Evolutionary conservation across 345 rosid genomes (phyloP), one percentile per base, ranked within the genome.

Genomic region (Streptanthus diversifolius): DNA sequence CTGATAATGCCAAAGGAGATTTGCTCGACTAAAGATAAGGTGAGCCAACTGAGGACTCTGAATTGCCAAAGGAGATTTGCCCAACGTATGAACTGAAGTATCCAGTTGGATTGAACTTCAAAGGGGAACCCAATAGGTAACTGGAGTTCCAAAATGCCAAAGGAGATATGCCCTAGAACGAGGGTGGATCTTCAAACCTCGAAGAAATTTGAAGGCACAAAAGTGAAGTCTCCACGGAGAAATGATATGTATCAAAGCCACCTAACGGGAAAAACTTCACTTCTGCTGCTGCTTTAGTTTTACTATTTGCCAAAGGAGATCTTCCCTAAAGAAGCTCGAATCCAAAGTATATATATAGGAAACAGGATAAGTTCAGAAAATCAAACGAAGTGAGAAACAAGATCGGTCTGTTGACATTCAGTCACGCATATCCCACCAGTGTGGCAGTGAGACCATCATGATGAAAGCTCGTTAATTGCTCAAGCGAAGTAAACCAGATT

Each of bases 31-130:
- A 62, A 17, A 70, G 85, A 77, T 72, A 72, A 72, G 43, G 37
- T 73, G 74, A 80, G 79, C 61, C 81, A 70, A 30, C 64, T n/a
- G 37, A 65, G 71, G 66, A 75, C 80, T 81, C 80, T 17, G 51
- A 60, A 76, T 43, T 77, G 81, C 84, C 78, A 85, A 74, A 77
- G 84, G 79, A 80, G 81, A 79, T 77, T 77, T 84, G 87, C 85
- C 85, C 80, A 76, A 51, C 36, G 33, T 73, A 75, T 59, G 77
- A 82, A 80, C 80, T 59, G 72, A 78, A 82, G 71, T 55, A 67
- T n/a, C n/a, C n/a, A n/a, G n/a, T n/a, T n/a, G n/a, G n/a, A n/a
- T 56, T 19, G 61, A 83, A 80, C 77, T 83, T 80, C 81, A 48
- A 58, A 74, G 22, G 49, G 70, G 75, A 77, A 77, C 64, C 73